A percentile compares a stretch with the other conserved stretches of the same genome.
Evolutionary conservation across 805 yeast genomes (phyloP).

Genomic region (Candida caryicola): DNA sequence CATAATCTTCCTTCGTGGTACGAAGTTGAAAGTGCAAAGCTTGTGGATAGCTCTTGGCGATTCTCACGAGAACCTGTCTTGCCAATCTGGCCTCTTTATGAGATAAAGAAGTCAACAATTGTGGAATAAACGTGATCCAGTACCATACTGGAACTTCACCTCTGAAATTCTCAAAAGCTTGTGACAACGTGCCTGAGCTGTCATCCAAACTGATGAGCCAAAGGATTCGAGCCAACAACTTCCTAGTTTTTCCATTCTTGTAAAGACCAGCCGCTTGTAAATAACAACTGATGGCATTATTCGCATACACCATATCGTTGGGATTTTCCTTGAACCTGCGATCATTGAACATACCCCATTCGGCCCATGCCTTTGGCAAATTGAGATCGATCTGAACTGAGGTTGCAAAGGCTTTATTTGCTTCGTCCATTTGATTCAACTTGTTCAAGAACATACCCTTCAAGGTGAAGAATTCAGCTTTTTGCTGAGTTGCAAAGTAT

Average conservation of each 20-base stretch:
- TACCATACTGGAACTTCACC: slow-evolving; percentile 99
- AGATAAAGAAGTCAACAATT: slow-evolving; percentile 81
- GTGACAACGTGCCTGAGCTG: slow-evolving; percentile 70
- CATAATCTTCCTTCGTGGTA: slow-evolving; percentile 91
- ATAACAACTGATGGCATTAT: slow-evolving; percentile 92
- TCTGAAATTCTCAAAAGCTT: slow-evolving; percentile 85
- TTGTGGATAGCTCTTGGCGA: slow-evolving; percentile 96
- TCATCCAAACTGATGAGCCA: slow-evolving; percentile 95
- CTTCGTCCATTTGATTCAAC: slow-evolving; percentile 86
- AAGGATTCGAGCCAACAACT: slow-evolving; percentile 79
- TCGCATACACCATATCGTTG: slow-evolving; percentile 76
- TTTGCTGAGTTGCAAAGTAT: slow-evolving; percentile 94
- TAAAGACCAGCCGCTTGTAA: slow-evolving; percentile 96
- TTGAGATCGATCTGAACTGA: slow-evolving; percentile 95
- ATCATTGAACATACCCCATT: slow-evolving; percentile 97
- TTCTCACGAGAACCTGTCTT: slow-evolving; percentile 80
- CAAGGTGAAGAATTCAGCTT: slow-evolving; percentile 95
- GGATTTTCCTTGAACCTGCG: slow-evolving; percentile 81
- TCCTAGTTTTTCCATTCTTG: slow-evolving; percentile 87
- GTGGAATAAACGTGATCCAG: slow-evolving; percentile 97
- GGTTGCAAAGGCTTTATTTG: slow-evolving; percentile 96
- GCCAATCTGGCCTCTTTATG: slow-evolving; percentile 90
- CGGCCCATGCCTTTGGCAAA: slow-evolving; percentile 98
- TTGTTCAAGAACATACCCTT: slow-evolving; percentile 98
- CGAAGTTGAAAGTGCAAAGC: slow-evolving; percentile 94